Conservation (phyloP, 73 alveolate genomes). For the Effrenium voratum region DNA sequence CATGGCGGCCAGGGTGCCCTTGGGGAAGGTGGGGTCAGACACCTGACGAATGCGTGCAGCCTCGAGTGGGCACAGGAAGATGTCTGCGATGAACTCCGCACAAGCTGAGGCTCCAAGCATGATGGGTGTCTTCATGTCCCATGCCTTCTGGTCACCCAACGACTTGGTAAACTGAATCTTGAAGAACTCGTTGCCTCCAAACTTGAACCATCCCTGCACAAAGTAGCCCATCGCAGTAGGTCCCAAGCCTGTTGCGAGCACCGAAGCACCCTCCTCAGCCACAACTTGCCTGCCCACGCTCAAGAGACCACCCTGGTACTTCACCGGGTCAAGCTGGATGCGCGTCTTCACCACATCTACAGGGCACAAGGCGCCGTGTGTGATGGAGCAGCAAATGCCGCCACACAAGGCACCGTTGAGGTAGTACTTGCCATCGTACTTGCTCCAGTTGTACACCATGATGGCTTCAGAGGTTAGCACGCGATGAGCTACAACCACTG, state of each 20-base stretch:
- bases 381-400: conserved; percentile 63
- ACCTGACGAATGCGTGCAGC: conserved; percentile 56
- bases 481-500: too few relatives aligned
- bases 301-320: conserved; percentile 47
- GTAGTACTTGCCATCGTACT: conserved; percentile 92
- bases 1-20: conserved; percentile 58
- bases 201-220: conserved; percentile 92
- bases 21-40: conserved; percentile 64
- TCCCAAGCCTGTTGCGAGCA: conserved; percentile 59
- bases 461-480: too few relatives aligned
- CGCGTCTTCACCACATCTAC: conserved; percentile 90
- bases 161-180: conserved; percentile 50
- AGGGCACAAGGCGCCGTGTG: conserved; percentile 67
- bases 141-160: conserved; percentile 70
- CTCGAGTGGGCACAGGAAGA: conserved; percentile 73
- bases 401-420: conserved; percentile 83
- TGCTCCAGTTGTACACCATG: conserved; percentile 83
- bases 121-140: conserved; percentile 44
- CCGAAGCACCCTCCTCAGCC: conserved; percentile 70
- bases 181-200: conserved; percentile 64
- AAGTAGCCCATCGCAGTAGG: conserved; percentile 73
- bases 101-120: conserved; percentile 54
- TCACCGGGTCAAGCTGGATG: conserved; percentile 75
- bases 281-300: conserved; percentile 60
- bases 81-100: conserved; percentile 88